phyloP scores from a whole-genome alignment of 176 grass and related monocot species.

The Dactylis glomerata region DNA sequence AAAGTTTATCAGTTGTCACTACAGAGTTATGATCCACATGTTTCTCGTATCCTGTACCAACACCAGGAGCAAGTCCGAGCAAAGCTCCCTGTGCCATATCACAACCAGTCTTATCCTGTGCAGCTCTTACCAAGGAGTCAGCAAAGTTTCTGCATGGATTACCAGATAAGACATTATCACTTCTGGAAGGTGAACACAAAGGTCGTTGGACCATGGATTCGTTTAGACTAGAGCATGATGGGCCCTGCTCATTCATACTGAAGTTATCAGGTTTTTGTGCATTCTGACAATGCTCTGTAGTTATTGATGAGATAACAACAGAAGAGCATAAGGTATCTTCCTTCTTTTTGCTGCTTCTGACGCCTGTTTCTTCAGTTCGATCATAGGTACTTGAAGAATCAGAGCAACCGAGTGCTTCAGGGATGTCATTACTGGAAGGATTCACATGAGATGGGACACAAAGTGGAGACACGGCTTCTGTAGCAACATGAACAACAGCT shows the following conservation, averaged over 20 bases:
- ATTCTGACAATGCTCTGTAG: constrained; percentile 26
- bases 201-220: constrained; percentile 32
- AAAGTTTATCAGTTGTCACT: constrained; percentile 21
- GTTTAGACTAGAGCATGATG: constrained; percentile 10
- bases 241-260: constrained; percentile 13
- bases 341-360: constrained; percentile 12
- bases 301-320: constrained; percentile 5
- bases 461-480: constrained; percentile 16
- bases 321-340: constrained; percentile 31
- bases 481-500: constrained; percentile 25
- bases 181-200: constrained; percentile 27
- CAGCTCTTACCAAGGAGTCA: constrained; percentile 33
- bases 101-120: constrained; percentile 32
- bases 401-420: constrained; percentile 38
- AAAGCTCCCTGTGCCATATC: constrained; percentile 8
- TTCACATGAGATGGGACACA: constrained; percentile 21
- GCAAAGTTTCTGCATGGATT: constrained; percentile 26
- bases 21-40: constrained; percentile 30
- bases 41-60: constrained; percentile 26
- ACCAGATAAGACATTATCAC: constrained; percentile 22
- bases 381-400: constrained; percentile 21
- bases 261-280: constrained; percentile 29
- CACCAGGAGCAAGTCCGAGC: constrained; percentile 6
- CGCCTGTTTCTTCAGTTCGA: constrained; percentile 29
- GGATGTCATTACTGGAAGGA: constrained; percentile 25